Evolutionary conservation across 768 basidiomycete species (phyloP).

Genomic region (Pisolithus marmoratus): DNA sequence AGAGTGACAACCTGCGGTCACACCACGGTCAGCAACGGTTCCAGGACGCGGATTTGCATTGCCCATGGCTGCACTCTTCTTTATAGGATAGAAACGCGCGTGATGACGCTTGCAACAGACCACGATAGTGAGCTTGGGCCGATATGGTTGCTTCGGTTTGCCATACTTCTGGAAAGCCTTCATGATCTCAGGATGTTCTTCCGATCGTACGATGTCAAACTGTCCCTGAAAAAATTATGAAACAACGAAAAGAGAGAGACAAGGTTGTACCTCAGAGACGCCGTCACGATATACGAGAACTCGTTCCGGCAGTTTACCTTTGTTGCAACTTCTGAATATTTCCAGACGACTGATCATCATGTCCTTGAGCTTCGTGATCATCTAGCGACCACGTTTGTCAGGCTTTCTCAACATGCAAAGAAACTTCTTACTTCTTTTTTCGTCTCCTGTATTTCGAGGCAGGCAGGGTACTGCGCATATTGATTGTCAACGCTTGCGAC

Average conservation of each 20-base stretch:
- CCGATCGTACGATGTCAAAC: slow-evolving; percentile 38
- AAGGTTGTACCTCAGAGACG: slow-evolving; percentile 59
- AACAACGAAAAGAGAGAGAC: background rate
- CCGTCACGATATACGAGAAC: slow-evolving; percentile 63
- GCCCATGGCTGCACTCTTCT: slow-evolving; percentile 33
- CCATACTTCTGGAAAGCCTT: slow-evolving; percentile 38
- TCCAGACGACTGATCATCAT: slow-evolving; percentile 47
- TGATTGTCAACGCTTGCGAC: slow-evolving; percentile 42
- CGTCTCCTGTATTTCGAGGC: slow-evolving; percentile 44
- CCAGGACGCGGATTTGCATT: slow-evolving; percentile 49
- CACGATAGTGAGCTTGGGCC: slow-evolving; percentile 45
- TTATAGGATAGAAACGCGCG: slow-evolving; percentile 51
- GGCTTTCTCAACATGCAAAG: background rate
- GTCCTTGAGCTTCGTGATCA: slow-evolving; percentile 41
- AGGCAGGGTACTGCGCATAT: slow-evolving; percentile 47
- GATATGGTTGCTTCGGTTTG: slow-evolving; percentile 32
- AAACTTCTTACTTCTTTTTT: slow-evolving; percentile 61
- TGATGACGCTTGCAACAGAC: slow-evolving; percentile 57
- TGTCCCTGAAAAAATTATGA: slow-evolving; percentile 36
- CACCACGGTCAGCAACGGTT: slow-evolving; percentile 50
- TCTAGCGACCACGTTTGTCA: slow-evolving; percentile 19
- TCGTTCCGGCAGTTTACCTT: slow-evolving; percentile 35
- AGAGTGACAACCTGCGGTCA: slow-evolving; percentile 49
- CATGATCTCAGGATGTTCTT: slow-evolving; percentile 40
- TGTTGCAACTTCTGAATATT: slow-evolving; percentile 33